Base-by-base conservation (phyloP, 306 rosid genomes). In the Vicia faba region DNA sequence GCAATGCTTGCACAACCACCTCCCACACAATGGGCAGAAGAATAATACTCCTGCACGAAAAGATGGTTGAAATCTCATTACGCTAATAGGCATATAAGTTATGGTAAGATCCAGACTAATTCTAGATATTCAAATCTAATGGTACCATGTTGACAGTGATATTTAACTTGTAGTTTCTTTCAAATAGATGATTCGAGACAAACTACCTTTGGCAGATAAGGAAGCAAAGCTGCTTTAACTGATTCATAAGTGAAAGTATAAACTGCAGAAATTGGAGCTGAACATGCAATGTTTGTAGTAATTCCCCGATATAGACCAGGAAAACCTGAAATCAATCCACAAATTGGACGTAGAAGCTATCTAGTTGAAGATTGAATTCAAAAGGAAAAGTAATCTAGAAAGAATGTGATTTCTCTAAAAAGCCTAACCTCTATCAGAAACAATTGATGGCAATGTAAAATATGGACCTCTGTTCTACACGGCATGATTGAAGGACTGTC, bases 1-100 rank as follows among this genome's bases (percentile, higher is more conserved):
- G 97, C 96, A 78, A 88, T 38, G 80, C 98, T 93, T 83, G 98
- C 93, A 81, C 89, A 80, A 75, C 96, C 98, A 53, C 98, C 96
- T 45, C 96, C 95, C 57, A 81, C 49, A 48, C 98, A 87, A 67
- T 89, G 98, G 38, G 85, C 91, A 81, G 80, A 36, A 68, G 96
- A 86, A 88, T 76, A 71, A 79, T 87, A 82, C 70, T 88, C 96
- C 96, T 93, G 89, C 72, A 71, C 14, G 69, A 75, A 78, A 74
- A 76, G 63, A 72, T 49, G 66, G 58, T 58, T 69, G 39, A 67
- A 81, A 75, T 65, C 41, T 74, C 63, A 79, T 61, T 29, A 76
- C 18, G 35, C 66, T 66, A 53, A 28, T 43, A 72, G 43, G 38
- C 58, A 72, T 56, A 69, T 31, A 45, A 54, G 61, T 29, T 20